Base-by-base conservation (phyloP, 2,329 filamentous ascomycete species). In the Cladophialophora chaetospira region DNA sequence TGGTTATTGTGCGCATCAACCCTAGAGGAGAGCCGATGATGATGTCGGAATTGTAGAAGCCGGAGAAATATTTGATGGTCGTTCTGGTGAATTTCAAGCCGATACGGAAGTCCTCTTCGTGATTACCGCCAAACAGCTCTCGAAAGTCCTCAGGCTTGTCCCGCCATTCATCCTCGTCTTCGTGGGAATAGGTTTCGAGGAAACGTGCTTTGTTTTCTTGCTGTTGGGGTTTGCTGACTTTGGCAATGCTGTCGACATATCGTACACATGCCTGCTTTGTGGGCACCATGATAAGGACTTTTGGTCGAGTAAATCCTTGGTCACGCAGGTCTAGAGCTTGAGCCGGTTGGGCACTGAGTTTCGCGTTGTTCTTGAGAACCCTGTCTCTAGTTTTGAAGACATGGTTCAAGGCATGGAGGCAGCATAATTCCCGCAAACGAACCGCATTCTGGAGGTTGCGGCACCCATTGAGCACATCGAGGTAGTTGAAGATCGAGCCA, bases 61-160 rank as follows among this genome's bases (percentile, higher is more conserved):
- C 88, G 0, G 93, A 83, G 75, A 96, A 99, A 71, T 89, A 94
- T 71, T 97, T 97, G 69, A 97, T 80, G 0, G 91, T 96, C 74
- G 97, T 97, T 60, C 94, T 85, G 0, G 94, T 97, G 71, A 99
- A 95, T 73, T 97, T 99, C 69, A 99, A 74, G n/a, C 93, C 94
- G 1, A 97, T 78, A 2, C 93, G 86, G 76, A 97, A 99, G 83
- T 95, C 94, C 74, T 99, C 94, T 70, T 97, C 94, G 70, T 96
- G 91, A 70, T 97, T 97, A 57, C 94, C 94, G 60, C 87, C 87
- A 68, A 99, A 99, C 0, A 97, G 80, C 55, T 96, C 89, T 21
- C 83, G 81, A 73, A 96, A 97, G 71, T 97, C 94, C 2, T 87
- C 87, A 0, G 94, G 88, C 68, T 91, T 90, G 68, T 89, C 85